Evolutionary conservation across 805 yeast species (phyloP).

Genomic region (Candida orba): DNA sequence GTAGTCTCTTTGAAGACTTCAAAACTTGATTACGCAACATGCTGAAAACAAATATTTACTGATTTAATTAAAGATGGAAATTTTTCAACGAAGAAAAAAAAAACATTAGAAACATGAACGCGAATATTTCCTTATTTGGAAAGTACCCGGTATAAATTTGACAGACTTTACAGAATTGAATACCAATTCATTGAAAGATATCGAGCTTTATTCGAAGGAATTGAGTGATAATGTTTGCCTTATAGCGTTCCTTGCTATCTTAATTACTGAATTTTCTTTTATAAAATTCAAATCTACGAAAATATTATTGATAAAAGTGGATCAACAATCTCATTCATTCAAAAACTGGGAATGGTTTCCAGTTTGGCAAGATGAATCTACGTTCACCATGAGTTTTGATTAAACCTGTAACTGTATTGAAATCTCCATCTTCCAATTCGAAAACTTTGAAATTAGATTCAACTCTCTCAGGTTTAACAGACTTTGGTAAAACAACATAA

Average conservation of each 20-base stretch:
- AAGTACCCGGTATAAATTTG: background rate
- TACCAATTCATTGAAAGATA: too few species aligned
- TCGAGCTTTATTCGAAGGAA: too few species aligned
- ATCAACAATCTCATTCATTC: slow-evolving; percentile 3
- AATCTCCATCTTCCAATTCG: slow-evolving; percentile 16
- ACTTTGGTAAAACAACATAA: slow-evolving; percentile 49
- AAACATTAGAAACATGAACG: background rate
- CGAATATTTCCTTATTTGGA: background rate
- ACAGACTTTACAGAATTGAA: background rate
- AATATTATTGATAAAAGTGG: too few species aligned
- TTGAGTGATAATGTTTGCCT: too few species aligned
- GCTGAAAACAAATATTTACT: too few species aligned
- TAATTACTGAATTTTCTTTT: too few species aligned
- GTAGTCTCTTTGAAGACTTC: slow-evolving; percentile 9
- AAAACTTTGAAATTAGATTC: slow-evolving; percentile 22
- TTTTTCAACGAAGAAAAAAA: slow-evolving; percentile 1
- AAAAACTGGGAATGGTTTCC: slow-evolving; percentile 32
- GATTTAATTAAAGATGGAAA: background rate
- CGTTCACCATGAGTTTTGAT: slow-evolving; percentile 22
- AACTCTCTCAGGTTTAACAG: slow-evolving; percentile 36
- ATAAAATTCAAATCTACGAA: too few species aligned
- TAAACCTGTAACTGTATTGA: slow-evolving; percentile 22
- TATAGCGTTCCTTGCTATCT: too few species aligned
- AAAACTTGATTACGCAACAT: slow-evolving; percentile 9
- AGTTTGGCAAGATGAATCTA: slow-evolving; percentile 20